Percentiles rank a stretch among this genome's conserved stretches.
phyloP scores from a whole-genome alignment of 768 basidiomycete genomes.

The Suillus spraguei region DNA sequence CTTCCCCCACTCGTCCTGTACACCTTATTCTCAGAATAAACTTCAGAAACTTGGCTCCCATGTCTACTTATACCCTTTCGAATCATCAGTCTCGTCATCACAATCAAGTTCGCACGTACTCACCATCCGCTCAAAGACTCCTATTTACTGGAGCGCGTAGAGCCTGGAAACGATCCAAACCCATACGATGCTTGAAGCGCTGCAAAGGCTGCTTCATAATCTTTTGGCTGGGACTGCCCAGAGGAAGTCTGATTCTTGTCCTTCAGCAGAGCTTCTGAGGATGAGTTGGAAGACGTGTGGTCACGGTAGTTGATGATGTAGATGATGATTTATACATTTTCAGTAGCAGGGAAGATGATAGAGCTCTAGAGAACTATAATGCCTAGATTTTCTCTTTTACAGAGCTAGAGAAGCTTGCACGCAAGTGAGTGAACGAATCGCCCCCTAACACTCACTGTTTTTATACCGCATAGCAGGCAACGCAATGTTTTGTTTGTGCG shows the following conservation, averaged over 20 bases:
- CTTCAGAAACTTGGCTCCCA: not conserved
- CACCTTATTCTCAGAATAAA: too few relatives aligned
- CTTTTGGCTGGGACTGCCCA: slow-evolving; percentile 4
- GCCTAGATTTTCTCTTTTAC: not conserved
- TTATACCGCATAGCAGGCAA: not conserved
- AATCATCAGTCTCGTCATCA: not conserved
- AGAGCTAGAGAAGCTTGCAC: not conserved
- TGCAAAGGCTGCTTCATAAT: slow-evolving; percentile 11
- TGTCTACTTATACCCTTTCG: not conserved
- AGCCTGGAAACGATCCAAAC: not conserved
- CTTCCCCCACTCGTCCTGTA: not conserved
- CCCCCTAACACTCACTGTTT: not conserved
- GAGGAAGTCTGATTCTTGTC: slow-evolving; percentile 4
- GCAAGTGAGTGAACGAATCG: not conserved
- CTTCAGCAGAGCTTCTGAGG: slow-evolving; percentile 3
- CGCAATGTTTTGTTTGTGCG: not conserved
- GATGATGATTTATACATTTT: slow-evolving; percentile 2
- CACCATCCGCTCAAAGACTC: not conserved
- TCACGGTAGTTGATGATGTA: not conserved
- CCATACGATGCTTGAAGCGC: slow-evolving; percentile 11
- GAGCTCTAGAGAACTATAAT: not conserved
- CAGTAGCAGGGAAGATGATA: not conserved
- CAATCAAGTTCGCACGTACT: not conserved
- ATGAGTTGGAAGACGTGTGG: not conserved
- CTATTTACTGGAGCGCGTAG: slow-evolving; percentile 5